phyloP scores from a whole-genome alignment of 2,329 filamentous ascomycete genomes.

The Berkeleyomyces rouxiae region DNA sequence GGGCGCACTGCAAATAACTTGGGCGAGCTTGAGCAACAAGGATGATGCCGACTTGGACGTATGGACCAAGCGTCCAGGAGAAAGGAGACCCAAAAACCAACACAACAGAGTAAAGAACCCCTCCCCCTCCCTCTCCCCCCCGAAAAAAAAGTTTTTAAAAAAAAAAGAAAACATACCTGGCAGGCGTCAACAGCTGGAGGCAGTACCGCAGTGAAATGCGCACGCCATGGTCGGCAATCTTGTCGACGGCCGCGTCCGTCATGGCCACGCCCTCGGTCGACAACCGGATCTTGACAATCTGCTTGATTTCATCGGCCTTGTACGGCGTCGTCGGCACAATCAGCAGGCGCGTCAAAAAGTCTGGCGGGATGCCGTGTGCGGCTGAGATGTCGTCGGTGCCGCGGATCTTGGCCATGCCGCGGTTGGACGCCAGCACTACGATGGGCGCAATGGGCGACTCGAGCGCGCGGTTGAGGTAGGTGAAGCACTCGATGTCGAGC shows the following conservation, averaged over 20 bases:
- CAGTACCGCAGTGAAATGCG: conserved; percentile 85
- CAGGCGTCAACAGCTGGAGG: conserved; percentile 75
- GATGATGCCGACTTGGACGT: background rate
- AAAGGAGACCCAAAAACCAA: conserved; percentile 4
- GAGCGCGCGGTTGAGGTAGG: conserved; percentile 94
- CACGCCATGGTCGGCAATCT: conserved; percentile 72
- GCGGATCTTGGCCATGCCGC: conserved; percentile 82
- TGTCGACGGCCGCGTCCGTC: conserved; percentile 68
- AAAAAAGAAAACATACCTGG: conserved; percentile 37
- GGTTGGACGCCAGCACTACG: conserved; percentile 92
- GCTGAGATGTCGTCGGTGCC: conserved; percentile 69
- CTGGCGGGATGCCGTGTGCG: conserved; percentile 83
- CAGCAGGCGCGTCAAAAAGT: conserved; percentile 82
- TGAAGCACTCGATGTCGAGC: conserved; percentile 98
- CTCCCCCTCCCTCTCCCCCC: too few species aligned
- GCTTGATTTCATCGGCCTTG: conserved; percentile 73
- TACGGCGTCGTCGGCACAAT: conserved; percentile 93
- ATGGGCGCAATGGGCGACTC: conserved; percentile 91
- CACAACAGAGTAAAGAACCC: conserved; percentile 3
- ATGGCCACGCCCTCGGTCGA: conserved; percentile 68
- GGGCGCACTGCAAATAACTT: background rate
- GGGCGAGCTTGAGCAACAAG: background rate
- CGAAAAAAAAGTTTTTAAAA: conserved; percentile 3
- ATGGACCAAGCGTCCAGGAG: background rate
- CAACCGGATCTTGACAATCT: conserved; percentile 73